Conservation (phyloP, 495 filamentous ascomycete species). For the Acidomyces sp. region DNA sequence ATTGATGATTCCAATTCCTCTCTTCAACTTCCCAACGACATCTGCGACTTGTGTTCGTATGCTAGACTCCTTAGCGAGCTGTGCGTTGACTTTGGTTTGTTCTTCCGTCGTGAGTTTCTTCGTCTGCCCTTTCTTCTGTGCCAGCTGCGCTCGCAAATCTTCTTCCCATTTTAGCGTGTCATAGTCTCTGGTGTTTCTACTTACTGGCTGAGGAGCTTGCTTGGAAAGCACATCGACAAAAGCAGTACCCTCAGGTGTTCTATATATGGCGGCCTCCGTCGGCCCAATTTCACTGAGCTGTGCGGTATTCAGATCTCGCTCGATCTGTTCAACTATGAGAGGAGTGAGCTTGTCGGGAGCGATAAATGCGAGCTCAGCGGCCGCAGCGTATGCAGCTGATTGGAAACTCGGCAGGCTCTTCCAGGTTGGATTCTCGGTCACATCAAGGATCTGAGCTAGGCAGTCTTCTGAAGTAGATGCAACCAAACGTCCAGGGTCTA, state of each 20-base stretch:
- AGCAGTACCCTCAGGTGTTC: constrained; percentile 70
- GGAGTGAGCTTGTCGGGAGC: constrained; percentile 72
- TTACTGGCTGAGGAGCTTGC: constrained; percentile 50
- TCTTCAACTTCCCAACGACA: constrained; percentile 53
- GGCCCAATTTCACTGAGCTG: constrained; percentile 60
- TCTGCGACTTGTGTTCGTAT: constrained; percentile 58
- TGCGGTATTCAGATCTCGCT: constrained; percentile 50
- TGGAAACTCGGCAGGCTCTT: constrained; percentile 11
- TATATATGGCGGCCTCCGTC: constrained; percentile 79
- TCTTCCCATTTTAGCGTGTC: constrained; percentile 95
- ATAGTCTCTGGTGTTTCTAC: constrained; percentile 83
- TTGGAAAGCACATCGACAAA: constrained; percentile 84
- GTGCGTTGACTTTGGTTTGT: constrained; percentile 76
- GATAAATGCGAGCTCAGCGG: constrained; percentile 85
- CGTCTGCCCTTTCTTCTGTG: constrained; percentile 78
- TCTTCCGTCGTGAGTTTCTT: constrained; percentile 86
- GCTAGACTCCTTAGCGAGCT: constrained; percentile 69
- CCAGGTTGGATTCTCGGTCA: constrained; percentile 13
- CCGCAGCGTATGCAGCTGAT: constrained; percentile 62
- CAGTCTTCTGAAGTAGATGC: constrained; percentile 37
- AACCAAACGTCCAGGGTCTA: constrained; percentile 72
- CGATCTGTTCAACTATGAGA: constrained; percentile 58
- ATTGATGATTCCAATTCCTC: constrained; percentile 73
- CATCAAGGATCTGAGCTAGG: constrained; percentile 35
- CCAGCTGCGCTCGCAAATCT: constrained; percentile 76